Evolutionary conservation across 2,329 filamentous ascomycete species (phyloP), one percentile per base, ranked within the genome.

Genomic region (Chrysoporthe deuterocubensis): DNA sequence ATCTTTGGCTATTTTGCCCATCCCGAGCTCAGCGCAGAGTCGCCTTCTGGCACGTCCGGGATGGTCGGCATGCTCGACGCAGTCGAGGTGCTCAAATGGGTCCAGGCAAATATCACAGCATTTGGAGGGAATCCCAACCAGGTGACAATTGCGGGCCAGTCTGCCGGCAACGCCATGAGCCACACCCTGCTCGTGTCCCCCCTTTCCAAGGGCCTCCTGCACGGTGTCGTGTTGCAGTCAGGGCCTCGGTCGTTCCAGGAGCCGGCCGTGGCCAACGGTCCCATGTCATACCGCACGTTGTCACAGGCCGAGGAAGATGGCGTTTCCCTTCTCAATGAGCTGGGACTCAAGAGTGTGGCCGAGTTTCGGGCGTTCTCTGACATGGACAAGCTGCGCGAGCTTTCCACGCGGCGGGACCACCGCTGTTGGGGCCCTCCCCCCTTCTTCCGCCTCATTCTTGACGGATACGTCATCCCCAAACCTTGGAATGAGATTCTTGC

Each of bases 21-120:
- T 37, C 57, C 57, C 16, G 57, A 60, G 40, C 57, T 60, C 57
- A 60, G 57, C 57, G 57, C 57, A 34, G 40, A 43, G 11, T 60
- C 57, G 18, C 40, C 57, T 43, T 60, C 57, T 26, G 57, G 57
- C 16, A 37, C 57, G 40, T 60, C 57, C n/a, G 57, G 57, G 9
- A 60, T 60, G 57, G 57, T 60, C 6, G 57, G 57, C 9, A 60
- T 60, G 57, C 57, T 60, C 57, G 57, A 60, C n/a, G 57, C 57
- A 8, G 13, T 43, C 6, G 42, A 43, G 42, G 42, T 43, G 42
- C 42, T 43, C 42, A 43, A 43, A 43, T 62, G 58, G 58, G 21
- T 62, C 32, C 8, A 62, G 58, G 21, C 13, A 6, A 62, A 62
- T n/a, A 62, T 62, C 37, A 13, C 26, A 26, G 58, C 43, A 18